Conservation (phyloP, 148 eudicot genomes). For the Persicaria maculosa region DNA sequence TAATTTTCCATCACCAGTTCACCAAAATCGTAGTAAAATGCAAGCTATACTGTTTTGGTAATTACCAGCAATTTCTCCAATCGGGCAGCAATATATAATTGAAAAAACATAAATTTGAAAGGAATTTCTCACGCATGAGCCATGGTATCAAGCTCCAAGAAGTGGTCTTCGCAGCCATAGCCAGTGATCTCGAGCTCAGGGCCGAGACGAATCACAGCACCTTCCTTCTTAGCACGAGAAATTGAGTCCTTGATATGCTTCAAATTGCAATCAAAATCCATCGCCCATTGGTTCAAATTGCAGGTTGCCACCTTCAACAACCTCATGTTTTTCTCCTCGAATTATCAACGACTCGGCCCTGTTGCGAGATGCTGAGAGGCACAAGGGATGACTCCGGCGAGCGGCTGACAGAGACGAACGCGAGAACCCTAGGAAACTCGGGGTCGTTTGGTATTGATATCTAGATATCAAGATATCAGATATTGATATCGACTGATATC, state of each 20-base stretch:
- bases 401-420: too few relatives aligned
- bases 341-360: background rate
- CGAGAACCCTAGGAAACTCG: too few relatives aligned
- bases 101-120: background rate
- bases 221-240: conserved; percentile 48
- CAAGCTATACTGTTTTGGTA: background rate
- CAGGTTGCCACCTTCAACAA: conserved; percentile 86
- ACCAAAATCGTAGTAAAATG: too few relatives aligned
- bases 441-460: too few relatives aligned
- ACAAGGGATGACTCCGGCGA: too few relatives aligned
- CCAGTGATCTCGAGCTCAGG: conserved; percentile 98
- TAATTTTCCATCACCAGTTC: too few relatives aligned
- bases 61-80: background rate
- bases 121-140: conserved; percentile 50
- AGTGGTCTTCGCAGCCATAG: conserved; percentile 96
- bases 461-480: too few relatives aligned
- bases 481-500: too few relatives aligned
- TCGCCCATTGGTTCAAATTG: conserved; percentile 98
- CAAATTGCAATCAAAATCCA: conserved; percentile 85
- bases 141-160: conserved; percentile 82
- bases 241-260: conserved; percentile 76
- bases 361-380: too few relatives aligned
- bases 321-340: conserved; percentile 48
- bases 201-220: conserved; percentile 83
- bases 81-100: background rate